These are phyloP conservation scores for Apiotrichum mycotoxinovorans DNA, from an alignment of 1,284 basidiomycete genomes.

Conservation along the genomic window DNA sequence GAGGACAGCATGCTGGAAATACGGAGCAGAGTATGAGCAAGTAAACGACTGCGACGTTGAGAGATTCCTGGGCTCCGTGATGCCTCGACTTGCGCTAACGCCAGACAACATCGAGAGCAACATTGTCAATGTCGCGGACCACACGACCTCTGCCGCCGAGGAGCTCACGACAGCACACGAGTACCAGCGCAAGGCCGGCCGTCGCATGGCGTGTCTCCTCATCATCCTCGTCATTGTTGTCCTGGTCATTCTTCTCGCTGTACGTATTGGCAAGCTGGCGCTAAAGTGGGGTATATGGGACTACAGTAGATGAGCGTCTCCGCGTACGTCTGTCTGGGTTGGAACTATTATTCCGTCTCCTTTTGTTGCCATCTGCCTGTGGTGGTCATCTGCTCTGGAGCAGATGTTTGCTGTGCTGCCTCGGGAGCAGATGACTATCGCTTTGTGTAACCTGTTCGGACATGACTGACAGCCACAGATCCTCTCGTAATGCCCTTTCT, in stretches of 20 bases:
- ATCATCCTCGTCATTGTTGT: conserved; percentile 82
- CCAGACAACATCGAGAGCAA: conserved; percentile 96
- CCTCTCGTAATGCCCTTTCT: conserved; percentile 16
- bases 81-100: not conserved
- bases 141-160: conserved; percentile 78
- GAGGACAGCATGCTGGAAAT: no score
- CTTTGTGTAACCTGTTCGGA: not conserved
- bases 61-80: not conserved
- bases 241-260: conserved; percentile 85
- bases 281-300: not conserved
- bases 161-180: conserved; percentile 87
- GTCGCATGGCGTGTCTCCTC: conserved; percentile 83
- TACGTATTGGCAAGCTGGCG: conserved; percentile 56
- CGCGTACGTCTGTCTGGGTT: no score
- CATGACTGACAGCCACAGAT: conserved; percentile 16
- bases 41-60: no score
- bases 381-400: not conserved
- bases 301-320: no score
- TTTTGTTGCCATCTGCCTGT: not conserved
- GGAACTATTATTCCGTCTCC: no score
- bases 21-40: no score
- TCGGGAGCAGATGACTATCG: no score
- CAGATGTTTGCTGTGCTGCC: no score
- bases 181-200: conserved; percentile 91
- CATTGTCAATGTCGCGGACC: conserved; percentile 77